Percentiles rank a stretch among this genome's conserved stretches.
These are phyloP conservation scores for Fraxinus quadrangulata DNA, from an alignment of 257 asterid species.

Conservation along the genomic window DNA sequence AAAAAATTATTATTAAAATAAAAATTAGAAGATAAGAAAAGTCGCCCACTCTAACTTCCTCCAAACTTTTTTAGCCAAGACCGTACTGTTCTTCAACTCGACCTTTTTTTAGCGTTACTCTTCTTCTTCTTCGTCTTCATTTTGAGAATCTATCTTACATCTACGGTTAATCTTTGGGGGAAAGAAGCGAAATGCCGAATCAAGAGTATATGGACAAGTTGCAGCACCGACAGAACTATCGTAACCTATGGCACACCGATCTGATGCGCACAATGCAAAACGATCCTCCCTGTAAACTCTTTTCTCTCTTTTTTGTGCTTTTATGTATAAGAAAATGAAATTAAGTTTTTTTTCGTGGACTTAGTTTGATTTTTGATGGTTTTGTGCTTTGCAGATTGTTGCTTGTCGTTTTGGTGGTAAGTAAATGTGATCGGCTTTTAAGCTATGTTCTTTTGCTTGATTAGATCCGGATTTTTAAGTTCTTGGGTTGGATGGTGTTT, in stretches of 20 bases:
- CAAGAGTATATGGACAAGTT: constrained; percentile 75
- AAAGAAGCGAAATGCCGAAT: constrained; percentile 53
- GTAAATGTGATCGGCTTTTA: constrained; percentile 34
- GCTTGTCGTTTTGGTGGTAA: constrained; percentile 92
- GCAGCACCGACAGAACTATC: constrained; percentile 86
- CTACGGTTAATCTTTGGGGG: neutral
- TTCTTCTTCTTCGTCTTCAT: neutral
- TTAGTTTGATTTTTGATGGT: constrained; percentile 2
- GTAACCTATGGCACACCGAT: constrained; percentile 98
- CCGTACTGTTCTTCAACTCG: constrained; percentile 4
- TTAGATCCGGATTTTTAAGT: constrained; percentile 24
- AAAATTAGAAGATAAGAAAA: constrained; percentile 3
- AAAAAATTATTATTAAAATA: neutral
- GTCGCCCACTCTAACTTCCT: constrained; percentile 16
- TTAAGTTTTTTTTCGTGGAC: neutral
- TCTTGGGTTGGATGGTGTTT: neutral
- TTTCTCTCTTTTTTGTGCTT: neutral
- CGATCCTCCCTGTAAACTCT: constrained; percentile 72
- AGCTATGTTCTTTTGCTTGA: neutral
- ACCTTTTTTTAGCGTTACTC: neutral
- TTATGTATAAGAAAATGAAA: neutral
- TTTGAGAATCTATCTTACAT: neutral
- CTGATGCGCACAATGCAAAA: constrained; percentile 72
- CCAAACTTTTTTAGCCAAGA: constrained; percentile 7
- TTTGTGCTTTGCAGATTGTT: constrained; percentile 72